Conservation (phyloP, 257 asterid species). For the Galeopsis tetrahit region DNA sequence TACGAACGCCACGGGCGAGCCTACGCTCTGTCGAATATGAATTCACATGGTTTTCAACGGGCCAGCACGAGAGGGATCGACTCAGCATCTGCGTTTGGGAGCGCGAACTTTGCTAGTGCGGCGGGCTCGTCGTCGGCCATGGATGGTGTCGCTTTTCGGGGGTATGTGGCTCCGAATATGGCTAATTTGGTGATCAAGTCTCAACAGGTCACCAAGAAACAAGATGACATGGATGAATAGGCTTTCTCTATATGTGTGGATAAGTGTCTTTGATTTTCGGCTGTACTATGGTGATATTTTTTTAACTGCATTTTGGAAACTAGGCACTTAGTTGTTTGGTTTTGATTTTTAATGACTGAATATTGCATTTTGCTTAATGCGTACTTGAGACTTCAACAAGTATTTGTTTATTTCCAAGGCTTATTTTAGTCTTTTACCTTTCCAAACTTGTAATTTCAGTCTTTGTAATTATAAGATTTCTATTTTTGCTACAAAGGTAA, state of each 20-base stretch:
- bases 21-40: conserved; percentile 37
- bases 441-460: no score
- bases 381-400: no score
- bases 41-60: conserved; percentile 25
- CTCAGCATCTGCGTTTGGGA: not conserved
- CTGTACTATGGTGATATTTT: no score
- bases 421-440: no score
- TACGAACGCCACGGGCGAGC: conserved; percentile 48
- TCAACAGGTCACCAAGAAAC: not conserved
- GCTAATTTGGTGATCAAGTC: conserved; percentile 28
- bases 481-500: no score
- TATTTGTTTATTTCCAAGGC: no score
- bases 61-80: conserved; percentile 28
- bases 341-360: no score
- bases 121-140: not conserved
- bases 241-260: not conserved
- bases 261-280: not conserved
- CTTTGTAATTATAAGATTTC: no score
- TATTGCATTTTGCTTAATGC: no score
- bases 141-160: not conserved
- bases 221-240: conserved; percentile 1
- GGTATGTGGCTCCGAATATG: conserved; percentile 35
- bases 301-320: no score
- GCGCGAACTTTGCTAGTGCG: not conserved
- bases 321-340: no score